Base-by-base conservation (phyloP, 805 yeast genomes). In the Jamesozyma spencerorum region DNA sequence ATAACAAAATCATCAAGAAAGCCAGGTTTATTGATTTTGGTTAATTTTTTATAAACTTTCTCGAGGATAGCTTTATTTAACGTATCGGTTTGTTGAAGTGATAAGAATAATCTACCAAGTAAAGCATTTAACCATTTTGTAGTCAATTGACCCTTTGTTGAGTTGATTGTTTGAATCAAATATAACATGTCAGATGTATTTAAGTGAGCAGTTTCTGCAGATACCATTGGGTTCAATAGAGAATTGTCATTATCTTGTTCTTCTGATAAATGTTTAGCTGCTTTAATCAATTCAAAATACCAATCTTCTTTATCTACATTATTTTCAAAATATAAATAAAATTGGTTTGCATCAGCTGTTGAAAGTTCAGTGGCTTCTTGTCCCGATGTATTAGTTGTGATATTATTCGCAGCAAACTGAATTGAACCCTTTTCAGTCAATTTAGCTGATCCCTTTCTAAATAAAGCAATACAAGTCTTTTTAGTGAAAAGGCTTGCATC, bases 111-210 rank as follows among this genome's bases (percentile, higher is more conserved):
- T 42, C 98, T 69, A 0, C 97, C 97, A 12, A 84, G 49, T 2
- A 88, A 46, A 0, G 95, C 96, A 61, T 92, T 92, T 18, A 92
- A 60, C 98, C 97, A 92, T 53, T 84, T 78, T 0, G 94, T 78
- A 18, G 85, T 81, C 22, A 82, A 61, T 53, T 86, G 92, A 2
- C 85, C 86, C 50, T 85, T 94, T 0, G 88, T 75, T 1, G 94
- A 79, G 55, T 88, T 83, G 31, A 88, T 61, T 1, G 81, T 74
- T 48, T 82, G 87, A 39, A 86, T 83, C 46, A 92, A 65, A 37
- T 74, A 75, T 40, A 85, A 70, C 70, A 83, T 75, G 53, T 86
- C 85, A 2, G 71, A 65, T 0, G 94, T 84, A 30, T 71, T 72
- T 51, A 78, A 80, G 54, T 82, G 85, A 30, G 82, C 65, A 0